Base-by-base conservation (phyloP, 208 protist genomes). In the Acanthamoeba rhysodes region DNA sequence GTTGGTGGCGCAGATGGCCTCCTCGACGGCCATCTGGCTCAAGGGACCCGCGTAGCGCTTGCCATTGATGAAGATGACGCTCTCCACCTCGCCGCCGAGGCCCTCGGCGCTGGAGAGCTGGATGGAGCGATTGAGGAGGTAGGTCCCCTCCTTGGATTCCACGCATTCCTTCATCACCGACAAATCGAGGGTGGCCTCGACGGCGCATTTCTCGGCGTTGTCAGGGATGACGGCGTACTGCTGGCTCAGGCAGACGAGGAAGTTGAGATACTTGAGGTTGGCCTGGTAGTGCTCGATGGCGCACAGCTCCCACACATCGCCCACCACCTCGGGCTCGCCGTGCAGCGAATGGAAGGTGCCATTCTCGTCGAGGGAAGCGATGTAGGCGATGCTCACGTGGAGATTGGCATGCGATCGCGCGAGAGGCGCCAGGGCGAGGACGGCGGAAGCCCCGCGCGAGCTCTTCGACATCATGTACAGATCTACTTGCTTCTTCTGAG, bases 381-480 rank as follows among this genome's bases (percentile, higher is more conserved):
- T 85, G 78, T 29, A 85, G 24, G 37, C 7, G 48, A 85, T 32
- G 78, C 29, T 85, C 41, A 85, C 10, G 24, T 85, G 7, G 2
- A 85, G 78, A 85, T 85, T 8, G 12, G 78, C 41, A 32, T 85
- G 78, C 34, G 45, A 34, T n/a, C 45, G 34, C 24, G n/a, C 78
- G 16, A 85, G 45, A 18, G 78, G 78, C 0, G 78, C 78, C 16
- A 85, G 78, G 20, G 48, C 78, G 18, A 62, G 37, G 7, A 85
- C 22, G 27, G 78, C 24, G 6, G 5, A 29, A 6, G 78, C 78
- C 4, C 27, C 78, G n/a, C 45, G 34, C 27, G 45, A 10, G 78
- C 45, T 34, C 45, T 85, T 85, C 27, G 78, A 85, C 78, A 59
- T 85, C 78, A 85, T 85, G 45, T 37, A 85, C 45, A 85, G 27